Percentiles rank a stretch among this genome's conserved stretches.
phyloP scores from a whole-genome alignment of 1,139 yeast species.

The Magnusiomyces tetraspermus region DNA sequence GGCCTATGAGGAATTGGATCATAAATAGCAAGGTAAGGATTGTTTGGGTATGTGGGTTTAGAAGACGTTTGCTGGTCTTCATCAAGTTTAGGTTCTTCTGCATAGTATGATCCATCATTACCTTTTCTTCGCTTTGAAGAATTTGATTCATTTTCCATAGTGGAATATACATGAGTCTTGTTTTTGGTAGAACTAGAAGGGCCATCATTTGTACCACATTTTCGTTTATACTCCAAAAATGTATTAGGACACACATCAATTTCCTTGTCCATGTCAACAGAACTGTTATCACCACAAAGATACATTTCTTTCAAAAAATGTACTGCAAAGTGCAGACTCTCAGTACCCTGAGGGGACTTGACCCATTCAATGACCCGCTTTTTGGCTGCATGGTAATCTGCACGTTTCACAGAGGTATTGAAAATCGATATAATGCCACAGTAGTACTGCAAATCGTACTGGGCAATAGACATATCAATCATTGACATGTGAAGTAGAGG shows the following conservation, averaged over 20 bases:
- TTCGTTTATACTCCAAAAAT: too few species aligned
- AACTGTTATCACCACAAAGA: conserved; percentile 5
- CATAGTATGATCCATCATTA: background rate
- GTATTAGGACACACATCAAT: conserved; percentile 12
- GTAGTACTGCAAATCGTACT: conserved; percentile 66
- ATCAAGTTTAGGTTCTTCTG: background rate
- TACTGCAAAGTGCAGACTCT: conserved; percentile 26
- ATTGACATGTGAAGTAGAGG: conserved; percentile 54
- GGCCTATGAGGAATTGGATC: conserved; percentile 51
- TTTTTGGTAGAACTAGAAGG: too few species aligned
- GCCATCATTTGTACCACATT: too few species aligned
- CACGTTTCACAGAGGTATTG: conserved; percentile 62
- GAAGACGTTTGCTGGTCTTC: background rate
- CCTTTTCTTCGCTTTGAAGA: background rate
- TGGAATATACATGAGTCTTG: too few species aligned
- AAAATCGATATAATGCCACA: conserved; percentile 80
- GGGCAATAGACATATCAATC: conserved; percentile 59
- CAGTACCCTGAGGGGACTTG: conserved; percentile 41
- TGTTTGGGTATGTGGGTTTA: conserved; percentile 29
- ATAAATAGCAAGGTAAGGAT: conserved; percentile 38
- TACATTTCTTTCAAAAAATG: conserved; percentile 25
- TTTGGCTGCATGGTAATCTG: conserved; percentile 45
- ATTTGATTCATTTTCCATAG: too few species aligned
- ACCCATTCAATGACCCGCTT: conserved; percentile 42
- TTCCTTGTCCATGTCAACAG: background rate